Conservation (phyloP, 306 rosid genomes). For the Sicyos edulis region DNA sequence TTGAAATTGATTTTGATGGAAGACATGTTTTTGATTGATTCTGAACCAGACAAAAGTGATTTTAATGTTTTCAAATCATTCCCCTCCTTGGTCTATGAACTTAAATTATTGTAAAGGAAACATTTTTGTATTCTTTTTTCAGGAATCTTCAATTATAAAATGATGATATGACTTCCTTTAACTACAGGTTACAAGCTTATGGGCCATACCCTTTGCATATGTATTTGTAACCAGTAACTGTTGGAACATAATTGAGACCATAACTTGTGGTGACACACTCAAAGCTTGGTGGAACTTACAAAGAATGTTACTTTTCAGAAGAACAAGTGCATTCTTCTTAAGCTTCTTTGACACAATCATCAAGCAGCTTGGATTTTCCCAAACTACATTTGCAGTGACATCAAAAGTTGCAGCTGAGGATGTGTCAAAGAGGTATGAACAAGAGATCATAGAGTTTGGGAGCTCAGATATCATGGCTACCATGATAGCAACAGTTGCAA, state of each 20-base stretch:
- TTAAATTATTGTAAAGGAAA: no score
- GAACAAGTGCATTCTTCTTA: constrained; percentile 48
- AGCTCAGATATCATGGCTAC: constrained; percentile 37
- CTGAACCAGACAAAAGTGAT: no score
- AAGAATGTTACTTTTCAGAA: constrained; percentile 40
- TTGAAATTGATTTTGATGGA: no score
- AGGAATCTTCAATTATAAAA: not conserved
- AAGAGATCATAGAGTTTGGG: constrained; percentile 60
- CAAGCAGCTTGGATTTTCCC: constrained; percentile 40
- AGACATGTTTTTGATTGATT: no score
- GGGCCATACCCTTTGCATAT: constrained; percentile 62
- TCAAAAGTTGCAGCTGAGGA: constrained; percentile 44
- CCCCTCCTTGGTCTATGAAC: no score
- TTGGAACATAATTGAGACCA: constrained; percentile 39
- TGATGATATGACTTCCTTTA: not conserved
- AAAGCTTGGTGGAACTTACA: constrained; percentile 67
- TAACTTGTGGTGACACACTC: constrained; percentile 33
- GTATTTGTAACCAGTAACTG: constrained; percentile 36
- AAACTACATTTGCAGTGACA: constrained; percentile 42
- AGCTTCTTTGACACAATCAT: constrained; percentile 40
- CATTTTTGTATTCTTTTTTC: no score
- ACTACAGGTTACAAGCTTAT: constrained; percentile 38
- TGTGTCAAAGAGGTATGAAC: constrained; percentile 35
- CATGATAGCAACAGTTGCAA: constrained; percentile 44
- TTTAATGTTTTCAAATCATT: no score